Percentiles rank a stretch among this genome's conserved stretches.
Conservation (phyloP, 805 yeast genomes). For the Komagataella populi region DNA sequence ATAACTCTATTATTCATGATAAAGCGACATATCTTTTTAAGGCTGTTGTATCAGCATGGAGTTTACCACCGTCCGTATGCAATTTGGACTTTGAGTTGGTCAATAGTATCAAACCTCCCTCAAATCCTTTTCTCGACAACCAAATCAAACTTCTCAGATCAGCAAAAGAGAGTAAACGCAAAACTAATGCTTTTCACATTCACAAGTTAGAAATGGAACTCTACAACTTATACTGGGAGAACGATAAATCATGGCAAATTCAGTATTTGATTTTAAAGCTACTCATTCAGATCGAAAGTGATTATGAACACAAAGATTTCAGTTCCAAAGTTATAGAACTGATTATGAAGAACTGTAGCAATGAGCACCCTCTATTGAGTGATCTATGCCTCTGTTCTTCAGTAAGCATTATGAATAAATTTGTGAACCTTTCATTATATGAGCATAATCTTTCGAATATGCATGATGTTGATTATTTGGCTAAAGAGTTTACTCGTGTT, state of each 20-base stretch:
- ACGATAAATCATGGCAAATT: conserved; percentile 42
- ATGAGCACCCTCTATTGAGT: conserved; percentile 6
- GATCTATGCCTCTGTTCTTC: background rate
- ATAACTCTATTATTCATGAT: conserved; percentile 38
- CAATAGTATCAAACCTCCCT: conserved; percentile 47
- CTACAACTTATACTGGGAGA: conserved; percentile 5
- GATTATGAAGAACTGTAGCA: conserved; percentile 31
- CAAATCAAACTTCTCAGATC: conserved; percentile 44
- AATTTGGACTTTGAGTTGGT: conserved; percentile 29
- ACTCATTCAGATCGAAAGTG: conserved; percentile 33
- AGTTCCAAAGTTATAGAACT: conserved; percentile 25
- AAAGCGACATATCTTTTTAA: conserved; percentile 39
- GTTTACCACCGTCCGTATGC: conserved; percentile 39
- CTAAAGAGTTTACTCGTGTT: conserved; percentile 24
- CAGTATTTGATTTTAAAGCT: conserved; percentile 33
- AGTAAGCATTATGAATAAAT: conserved; percentile 23
- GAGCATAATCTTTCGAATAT: conserved; percentile 33
- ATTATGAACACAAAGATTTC: conserved; percentile 30
- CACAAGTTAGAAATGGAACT: conserved; percentile 25
- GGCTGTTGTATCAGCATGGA: conserved; percentile 23
- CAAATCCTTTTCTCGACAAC: conserved; percentile 30
- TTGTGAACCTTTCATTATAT: conserved; percentile 28
- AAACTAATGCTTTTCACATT: conserved; percentile 24
- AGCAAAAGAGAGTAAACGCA: conserved; percentile 53
- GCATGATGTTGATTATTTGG: conserved; percentile 21